Percentiles rank a stretch among this genome's conserved stretches.
phyloP scores from a whole-genome alignment of 768 basidiomycete genomes.

The Amanita pallidorosea region DNA sequence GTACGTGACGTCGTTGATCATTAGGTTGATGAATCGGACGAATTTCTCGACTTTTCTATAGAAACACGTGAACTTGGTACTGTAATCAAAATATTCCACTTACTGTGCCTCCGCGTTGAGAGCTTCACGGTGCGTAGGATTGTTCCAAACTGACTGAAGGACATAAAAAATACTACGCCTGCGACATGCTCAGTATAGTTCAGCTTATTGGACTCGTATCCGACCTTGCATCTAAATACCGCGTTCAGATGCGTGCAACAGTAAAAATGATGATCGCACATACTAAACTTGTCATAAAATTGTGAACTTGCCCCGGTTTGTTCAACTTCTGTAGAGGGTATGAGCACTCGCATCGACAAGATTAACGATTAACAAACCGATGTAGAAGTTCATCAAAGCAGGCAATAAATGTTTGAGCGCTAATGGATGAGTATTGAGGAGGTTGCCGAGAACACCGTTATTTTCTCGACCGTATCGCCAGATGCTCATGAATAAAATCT shows the following conservation, averaged over 20 bases:
- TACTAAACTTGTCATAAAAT: conserved; percentile 97
- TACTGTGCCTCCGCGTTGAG: conserved; percentile 74
- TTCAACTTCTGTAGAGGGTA: conserved; percentile 68
- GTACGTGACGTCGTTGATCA: conserved; percentile 99
- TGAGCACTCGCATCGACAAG: not conserved
- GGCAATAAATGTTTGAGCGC: conserved; percentile 86
- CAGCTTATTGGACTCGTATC: not conserved
- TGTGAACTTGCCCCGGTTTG: conserved; percentile 96
- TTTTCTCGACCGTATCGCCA: conserved; percentile 56
- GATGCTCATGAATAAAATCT: conserved; percentile 71
- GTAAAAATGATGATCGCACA: conserved; percentile 18
- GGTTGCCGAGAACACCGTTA: conserved; percentile 66
- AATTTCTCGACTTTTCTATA: conserved; percentile 83
- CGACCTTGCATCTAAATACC: conserved; percentile 5
- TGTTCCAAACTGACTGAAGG: conserved; percentile 86
- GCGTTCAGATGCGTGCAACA: conserved; percentile 23
- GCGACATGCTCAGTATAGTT: conserved; percentile 3
- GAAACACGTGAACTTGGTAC: conserved; percentile 1
- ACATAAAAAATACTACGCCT: conserved; percentile 84
- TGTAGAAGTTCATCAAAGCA: conserved; percentile 88
- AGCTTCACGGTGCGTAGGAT: conserved; percentile 79
- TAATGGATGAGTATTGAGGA: conserved; percentile 76
- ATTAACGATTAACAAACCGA: conserved; percentile 43
- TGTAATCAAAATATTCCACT: conserved; percentile 4
- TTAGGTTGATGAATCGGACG: conserved; percentile 89